Conservation (phyloP, 768 basidiomycete genomes). For the Artomyces pyxidatus region DNA sequence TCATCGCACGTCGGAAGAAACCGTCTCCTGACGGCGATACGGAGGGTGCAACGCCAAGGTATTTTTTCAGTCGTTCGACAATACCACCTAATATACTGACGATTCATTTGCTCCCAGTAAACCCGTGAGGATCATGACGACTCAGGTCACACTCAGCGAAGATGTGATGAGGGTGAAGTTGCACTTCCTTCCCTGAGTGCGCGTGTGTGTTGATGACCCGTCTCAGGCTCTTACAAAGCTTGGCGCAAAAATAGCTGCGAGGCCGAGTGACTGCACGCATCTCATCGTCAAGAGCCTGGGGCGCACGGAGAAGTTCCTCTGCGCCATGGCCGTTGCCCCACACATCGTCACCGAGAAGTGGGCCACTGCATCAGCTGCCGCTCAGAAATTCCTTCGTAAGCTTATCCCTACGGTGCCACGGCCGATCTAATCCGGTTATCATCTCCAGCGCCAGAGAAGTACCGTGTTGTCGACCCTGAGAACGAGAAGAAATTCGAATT, state of each 20-base stretch:
- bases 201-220: not conserved
- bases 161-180: conserved; percentile 49
- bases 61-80: no score
- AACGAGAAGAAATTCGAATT: conserved; percentile 64
- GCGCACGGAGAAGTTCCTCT: conserved; percentile 84
- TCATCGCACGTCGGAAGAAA: not conserved
- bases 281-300: conserved; percentile 61
- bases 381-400: conserved; percentile 57
- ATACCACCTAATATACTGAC: no score
- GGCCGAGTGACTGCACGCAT: conserved; percentile 69
- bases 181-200: not conserved
- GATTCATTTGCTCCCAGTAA: no score
- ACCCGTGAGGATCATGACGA: conserved; percentile 53
- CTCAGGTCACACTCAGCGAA: conserved; percentile 51
- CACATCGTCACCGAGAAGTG: conserved; percentile 60
- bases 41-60: not conserved
- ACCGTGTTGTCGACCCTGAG: conserved; percentile 47
- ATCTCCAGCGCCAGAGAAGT: conserved; percentile 61
- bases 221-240: conserved; percentile 51
- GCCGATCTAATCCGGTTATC: no score
- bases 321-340: conserved; percentile 58
- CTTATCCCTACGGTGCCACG: conserved; percentile 13
- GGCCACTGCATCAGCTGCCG: conserved; percentile 52
- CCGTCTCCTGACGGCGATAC: not conserved
- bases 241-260: conserved; percentile 56